Conservation (phyloP, 2,329 filamentous ascomycete species). For the Alternaria tenuissima region DNA sequence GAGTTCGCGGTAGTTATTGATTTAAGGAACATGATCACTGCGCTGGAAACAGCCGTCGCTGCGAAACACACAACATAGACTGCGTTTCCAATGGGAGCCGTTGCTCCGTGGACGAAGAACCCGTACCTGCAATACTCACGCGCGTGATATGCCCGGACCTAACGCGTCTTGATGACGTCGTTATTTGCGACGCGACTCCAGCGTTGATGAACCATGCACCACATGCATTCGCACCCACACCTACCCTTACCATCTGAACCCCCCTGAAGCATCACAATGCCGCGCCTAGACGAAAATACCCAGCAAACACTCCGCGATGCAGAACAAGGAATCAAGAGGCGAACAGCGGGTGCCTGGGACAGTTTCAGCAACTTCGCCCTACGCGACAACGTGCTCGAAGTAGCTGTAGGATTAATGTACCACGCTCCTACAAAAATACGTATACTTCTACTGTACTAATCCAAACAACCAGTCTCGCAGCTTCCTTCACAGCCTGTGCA, state of each 20-base stretch:
- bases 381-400: constrained; percentile 77
- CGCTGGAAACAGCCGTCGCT: background rate
- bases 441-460: background rate
- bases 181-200: background rate
- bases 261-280: constrained; percentile 26
- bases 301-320: constrained; percentile 58
- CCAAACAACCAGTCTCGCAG: constrained; percentile 64
- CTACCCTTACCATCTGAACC: background rate
- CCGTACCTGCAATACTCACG: background rate
- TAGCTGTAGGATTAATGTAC: constrained; percentile 78
- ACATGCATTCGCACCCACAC: background rate
- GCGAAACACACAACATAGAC: background rate
- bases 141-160: background rate
- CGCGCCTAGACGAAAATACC: constrained; percentile 42
- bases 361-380: constrained; percentile 77
- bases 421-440: background rate
- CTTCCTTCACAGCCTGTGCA: constrained; percentile 74
- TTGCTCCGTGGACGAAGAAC: background rate
- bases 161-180: constrained; percentile 11
- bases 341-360: constrained; percentile 62
- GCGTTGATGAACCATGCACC: background rate
- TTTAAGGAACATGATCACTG: background rate
- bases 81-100: background rate
- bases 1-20: background rate
- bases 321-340: constrained; percentile 54